Percentiles rank a stretch among this genome's conserved stretches.
Evolutionary conservation across 306 rosid species (phyloP).

Genomic region (Glycine latifolia): DNA sequence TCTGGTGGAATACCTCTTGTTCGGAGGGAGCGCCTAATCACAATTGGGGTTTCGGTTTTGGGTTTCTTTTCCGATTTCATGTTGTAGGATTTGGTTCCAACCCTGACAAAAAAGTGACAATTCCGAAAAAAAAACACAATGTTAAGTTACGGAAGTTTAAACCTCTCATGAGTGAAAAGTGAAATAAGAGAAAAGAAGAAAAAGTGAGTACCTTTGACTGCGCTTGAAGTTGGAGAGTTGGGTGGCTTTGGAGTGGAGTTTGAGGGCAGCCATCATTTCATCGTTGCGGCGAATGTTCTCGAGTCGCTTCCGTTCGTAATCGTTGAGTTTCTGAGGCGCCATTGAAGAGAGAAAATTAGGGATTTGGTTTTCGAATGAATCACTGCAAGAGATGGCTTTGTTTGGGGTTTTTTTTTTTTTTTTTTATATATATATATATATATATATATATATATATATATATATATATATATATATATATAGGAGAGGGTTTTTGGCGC

Average conservation of each 20-base stretch:
- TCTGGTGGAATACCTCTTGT: conserved; percentile 77
- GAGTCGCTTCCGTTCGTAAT: conserved; percentile 84
- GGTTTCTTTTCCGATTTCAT: conserved; percentile 58
- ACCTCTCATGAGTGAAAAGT: neutral
- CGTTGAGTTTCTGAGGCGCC: conserved; percentile 67
- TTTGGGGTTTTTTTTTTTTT: too few relatives aligned
- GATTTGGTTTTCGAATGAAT: neutral
- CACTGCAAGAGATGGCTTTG: neutral
- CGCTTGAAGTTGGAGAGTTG: conserved; percentile 76
- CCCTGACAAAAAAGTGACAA: conserved; percentile 42
- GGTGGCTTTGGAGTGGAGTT: conserved; percentile 70
- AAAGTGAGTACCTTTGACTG: conserved; percentile 51
- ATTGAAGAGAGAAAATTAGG: conserved; percentile 48
- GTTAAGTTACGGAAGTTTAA: neutral
- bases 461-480: neutral
- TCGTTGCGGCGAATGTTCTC: conserved; percentile 93
- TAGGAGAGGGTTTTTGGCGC: neutral
- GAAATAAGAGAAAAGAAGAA: neutral
- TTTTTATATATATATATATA: neutral
- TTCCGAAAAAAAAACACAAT: neutral
- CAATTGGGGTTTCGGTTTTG: conserved; percentile 61
- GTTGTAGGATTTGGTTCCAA: conserved; percentile 58
- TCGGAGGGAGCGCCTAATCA: conserved; percentile 77
- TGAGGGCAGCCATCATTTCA: conserved; percentile 84
- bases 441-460: neutral